Conservation (phyloP, 1,284 basidiomycete genomes). For the Ceratobasidium sp. region DNA sequence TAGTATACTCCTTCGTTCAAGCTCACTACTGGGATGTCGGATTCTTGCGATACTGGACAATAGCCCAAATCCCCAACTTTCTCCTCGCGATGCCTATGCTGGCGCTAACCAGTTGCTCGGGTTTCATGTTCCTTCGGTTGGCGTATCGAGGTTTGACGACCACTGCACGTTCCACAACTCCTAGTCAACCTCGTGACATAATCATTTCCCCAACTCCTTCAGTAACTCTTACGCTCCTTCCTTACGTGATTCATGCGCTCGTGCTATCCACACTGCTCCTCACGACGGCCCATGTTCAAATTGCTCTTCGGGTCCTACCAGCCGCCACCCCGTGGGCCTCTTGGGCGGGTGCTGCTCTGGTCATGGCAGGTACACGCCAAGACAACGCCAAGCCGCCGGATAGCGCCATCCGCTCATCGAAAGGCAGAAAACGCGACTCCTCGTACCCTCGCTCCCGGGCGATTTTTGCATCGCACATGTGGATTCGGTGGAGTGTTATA, state of each 20-base stretch:
- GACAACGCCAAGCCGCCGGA: conserved; percentile 21
- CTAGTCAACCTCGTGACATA: no score
- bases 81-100: conserved; percentile 75
- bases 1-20: conserved; percentile 87
- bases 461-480: conserved; percentile 47
- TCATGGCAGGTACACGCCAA: conserved; percentile 49
- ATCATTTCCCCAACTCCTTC: not conserved
- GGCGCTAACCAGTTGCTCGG: conserved; percentile 54
- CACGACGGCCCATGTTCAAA: conserved; percentile 88
- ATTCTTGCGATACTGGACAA: conserved; percentile 86
- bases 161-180: no score
- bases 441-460: conserved; percentile 36
- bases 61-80: conserved; percentile 87
- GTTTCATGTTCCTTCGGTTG: not conserved
- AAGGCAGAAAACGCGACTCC: no score
- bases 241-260: conserved; percentile 75
- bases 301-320: conserved; percentile 76
- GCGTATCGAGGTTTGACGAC: not conserved
- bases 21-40: conserved; percentile 88
- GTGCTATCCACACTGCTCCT: conserved; percentile 69
- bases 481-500: conserved; percentile 75
- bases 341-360: conserved; percentile 79
- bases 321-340: conserved; percentile 82
- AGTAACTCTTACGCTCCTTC: conserved; percentile 47
- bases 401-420: conserved; percentile 21